Conservation (phyloP, 768 basidiomycete genomes). For the Sporobolomyces phaffii region DNA sequence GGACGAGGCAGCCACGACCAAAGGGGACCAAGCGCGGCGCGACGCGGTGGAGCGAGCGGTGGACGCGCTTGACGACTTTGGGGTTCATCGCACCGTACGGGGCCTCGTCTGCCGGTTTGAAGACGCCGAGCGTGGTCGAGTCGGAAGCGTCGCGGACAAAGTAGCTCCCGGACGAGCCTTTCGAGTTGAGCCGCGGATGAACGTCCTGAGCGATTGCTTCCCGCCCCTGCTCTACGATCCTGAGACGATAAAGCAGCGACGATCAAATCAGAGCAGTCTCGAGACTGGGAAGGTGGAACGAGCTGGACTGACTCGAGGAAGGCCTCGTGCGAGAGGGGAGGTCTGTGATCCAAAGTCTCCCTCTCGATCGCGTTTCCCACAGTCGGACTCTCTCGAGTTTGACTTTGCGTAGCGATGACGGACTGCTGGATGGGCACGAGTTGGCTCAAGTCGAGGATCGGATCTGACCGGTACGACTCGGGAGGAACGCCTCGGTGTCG, state of each 20-base stretch:
- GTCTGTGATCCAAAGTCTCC: conserved; percentile 66
- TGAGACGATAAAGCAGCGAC: too few relatives aligned
- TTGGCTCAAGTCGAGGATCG: background rate
- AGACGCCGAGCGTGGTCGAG: conserved; percentile 55
- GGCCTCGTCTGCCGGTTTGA: conserved; percentile 66
- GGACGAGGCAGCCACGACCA: conserved; percentile 75
- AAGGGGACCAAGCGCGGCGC: conserved; percentile 58
- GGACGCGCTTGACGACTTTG: conserved; percentile 51
- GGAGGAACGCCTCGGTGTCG: too few relatives aligned
- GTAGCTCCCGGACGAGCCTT: conserved; percentile 84
- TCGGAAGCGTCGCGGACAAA: conserved; percentile 63
- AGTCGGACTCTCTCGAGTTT: too few relatives aligned
- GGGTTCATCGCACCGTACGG: conserved; percentile 83
- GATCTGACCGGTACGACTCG: too few relatives aligned
- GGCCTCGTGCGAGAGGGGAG: conserved; percentile 66
- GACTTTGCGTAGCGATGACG: too few relatives aligned
- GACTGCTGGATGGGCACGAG: background rate
- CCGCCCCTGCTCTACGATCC: conserved; percentile 61
- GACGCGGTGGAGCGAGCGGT: conserved; percentile 33
- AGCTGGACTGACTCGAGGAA: conserved; percentile 59
- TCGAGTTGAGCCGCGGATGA: conserved; percentile 83
- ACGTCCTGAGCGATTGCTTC: conserved; percentile 67
- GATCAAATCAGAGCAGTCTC: too few relatives aligned
- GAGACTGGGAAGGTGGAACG: background rate
- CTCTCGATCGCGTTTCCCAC: background rate